Base-by-base conservation (phyloP, 176 grass and related monocot species). In the Dactylis glomerata region DNA sequence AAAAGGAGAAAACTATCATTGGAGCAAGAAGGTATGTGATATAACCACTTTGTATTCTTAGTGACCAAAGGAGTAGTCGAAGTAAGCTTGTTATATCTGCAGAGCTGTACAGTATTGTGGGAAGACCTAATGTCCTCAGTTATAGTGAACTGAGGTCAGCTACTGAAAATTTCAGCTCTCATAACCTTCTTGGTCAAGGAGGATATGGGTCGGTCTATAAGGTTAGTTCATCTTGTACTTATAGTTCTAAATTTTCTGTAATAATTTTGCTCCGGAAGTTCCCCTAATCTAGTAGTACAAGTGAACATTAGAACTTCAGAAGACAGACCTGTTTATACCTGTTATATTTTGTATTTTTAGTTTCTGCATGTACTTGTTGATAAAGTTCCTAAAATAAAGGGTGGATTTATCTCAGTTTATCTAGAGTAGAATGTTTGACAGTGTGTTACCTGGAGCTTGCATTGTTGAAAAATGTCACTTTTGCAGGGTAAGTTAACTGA, bases 191-290 rank as follows among this genome's bases (percentile, higher is more conserved):
- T 45, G 95, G 95, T 68, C 88, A 86, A 86, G 95, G 95, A 65
- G 95, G 95, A 88, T 97, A 92, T 86, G 95, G 95, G n/a, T 64
- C 81, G 3, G 95, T 97, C 72, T 83, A 81, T 84, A 97, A 94
- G 92, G 92, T 97, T 28, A 10, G 13, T 77, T 76, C 24, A 57
- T 85, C 24, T 23, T 47, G 28, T 84, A 55, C 37, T 1, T 45
- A 79, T 55, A 41, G 23, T 46, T 41, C 28, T 54, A 37, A 77
- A 69, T 46, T 82, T 76, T 7, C 26, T 37, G 37, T 57, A 31
- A 87, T 34, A 5, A n/a, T n/a, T n/a, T n/a, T n/a, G n/a, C n/a
- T 76, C 14, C 68, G 37, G 54, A 82, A 76, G 24, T 76, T 55
- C 34, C 16, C 0, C 19, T 42, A 26, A 78, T 16, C 24, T 49